Percentiles rank a stretch among this genome's conserved stretches.
Evolutionary conservation across 1,139 yeast genomes (phyloP).

Genomic region (Taphrina deformans): DNA sequence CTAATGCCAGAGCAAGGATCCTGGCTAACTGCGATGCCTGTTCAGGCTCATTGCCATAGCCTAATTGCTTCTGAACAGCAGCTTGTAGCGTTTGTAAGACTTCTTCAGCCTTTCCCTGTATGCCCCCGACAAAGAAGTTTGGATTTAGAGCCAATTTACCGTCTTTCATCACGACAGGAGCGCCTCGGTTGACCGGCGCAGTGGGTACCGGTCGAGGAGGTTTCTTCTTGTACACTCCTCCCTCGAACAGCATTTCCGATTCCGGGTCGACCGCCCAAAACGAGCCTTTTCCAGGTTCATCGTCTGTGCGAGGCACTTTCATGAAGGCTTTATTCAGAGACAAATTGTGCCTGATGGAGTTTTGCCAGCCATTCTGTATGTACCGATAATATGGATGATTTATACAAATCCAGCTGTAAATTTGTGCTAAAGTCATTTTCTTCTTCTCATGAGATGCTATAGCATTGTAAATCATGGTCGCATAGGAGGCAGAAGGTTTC

Average conservation of each 20-base stretch:
- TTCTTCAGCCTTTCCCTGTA: constrained; percentile 36
- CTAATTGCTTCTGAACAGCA: constrained; percentile 35
- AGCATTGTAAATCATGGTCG: constrained; percentile 76
- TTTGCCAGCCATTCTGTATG: constrained; percentile 98
- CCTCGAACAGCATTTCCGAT: constrained; percentile 49
- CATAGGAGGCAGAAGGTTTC: constrained; percentile 79
- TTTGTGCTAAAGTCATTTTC: constrained; percentile 75
- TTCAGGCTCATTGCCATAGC: constrained; percentile 34
- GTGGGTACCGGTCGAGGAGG: constrained; percentile 44
- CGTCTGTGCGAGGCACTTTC: constrained; percentile 66
- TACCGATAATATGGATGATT: constrained; percentile 86
- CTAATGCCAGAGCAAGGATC: constrained; percentile 39
- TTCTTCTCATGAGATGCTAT: constrained; percentile 61
- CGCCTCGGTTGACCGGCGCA: constrained; percentile 32
- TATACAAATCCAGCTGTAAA: constrained; percentile 81
- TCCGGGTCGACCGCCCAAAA: constrained; percentile 74
- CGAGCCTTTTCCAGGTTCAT: constrained; percentile 69
- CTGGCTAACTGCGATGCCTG: constrained; percentile 40
- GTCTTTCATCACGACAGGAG: constrained; percentile 35
- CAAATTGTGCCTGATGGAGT: constrained; percentile 83
- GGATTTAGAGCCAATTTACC: constrained; percentile 37
- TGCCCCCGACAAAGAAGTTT: constrained; percentile 33
- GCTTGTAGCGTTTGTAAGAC: constrained; percentile 37
- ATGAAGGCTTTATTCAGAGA: constrained; percentile 81
- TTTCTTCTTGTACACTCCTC: constrained; percentile 57